Percentiles rank a stretch among this genome's conserved stretches.
These are phyloP conservation scores for Pseudopyrenochaeta lycopersici DNA, from an alignment of 2,329 filamentous ascomycete genomes.

Conservation along the genomic window DNA sequence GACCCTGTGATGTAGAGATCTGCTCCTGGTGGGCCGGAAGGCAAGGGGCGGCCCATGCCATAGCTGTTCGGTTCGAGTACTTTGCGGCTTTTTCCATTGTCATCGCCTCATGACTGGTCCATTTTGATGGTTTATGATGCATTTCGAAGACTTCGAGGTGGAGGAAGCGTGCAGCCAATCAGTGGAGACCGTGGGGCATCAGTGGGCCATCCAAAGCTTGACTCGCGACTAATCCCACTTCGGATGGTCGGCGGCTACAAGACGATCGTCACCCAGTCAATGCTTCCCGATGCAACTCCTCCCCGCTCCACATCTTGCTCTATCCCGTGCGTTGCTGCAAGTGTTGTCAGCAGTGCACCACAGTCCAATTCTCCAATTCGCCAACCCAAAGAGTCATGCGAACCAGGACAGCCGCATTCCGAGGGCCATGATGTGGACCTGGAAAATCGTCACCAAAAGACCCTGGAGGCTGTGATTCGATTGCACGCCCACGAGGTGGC, in stretches of 20 bases:
- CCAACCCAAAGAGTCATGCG: conserved; percentile 42
- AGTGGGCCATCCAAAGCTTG: conserved; percentile 30
- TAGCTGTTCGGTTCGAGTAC: not conserved
- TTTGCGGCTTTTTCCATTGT: not conserved
- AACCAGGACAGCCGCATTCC: conserved; percentile 38
- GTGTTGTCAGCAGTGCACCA: conserved; percentile 27
- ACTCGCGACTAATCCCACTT: conserved; percentile 9
- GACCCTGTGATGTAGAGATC: conserved; percentile 2
- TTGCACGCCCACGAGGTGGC: conserved; percentile 35
- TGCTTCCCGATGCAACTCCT: conserved; percentile 23
- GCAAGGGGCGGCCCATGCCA: conserved; percentile 2
- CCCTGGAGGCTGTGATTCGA: conserved; percentile 39
- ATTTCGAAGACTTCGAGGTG: conserved; percentile 3
- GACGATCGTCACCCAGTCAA: conserved; percentile 25
- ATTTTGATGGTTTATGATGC: conserved; percentile 10
- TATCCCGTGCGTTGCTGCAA: conserved; percentile 43
- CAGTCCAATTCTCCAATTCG: conserved; percentile 36
- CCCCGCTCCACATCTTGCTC: conserved; percentile 32
- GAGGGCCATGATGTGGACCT: conserved; percentile 15
- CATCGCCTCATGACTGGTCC: not conserved
- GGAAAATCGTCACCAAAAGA: conserved; percentile 13
- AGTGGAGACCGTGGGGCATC: conserved; percentile 10
- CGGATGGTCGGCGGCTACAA: conserved; percentile 29
- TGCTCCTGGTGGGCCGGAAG: not conserved
- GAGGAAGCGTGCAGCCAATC: conserved; percentile 18